Evolutionary conservation across 306 rosid species (phyloP).

Genomic region (Cucurbita moschata): DNA sequence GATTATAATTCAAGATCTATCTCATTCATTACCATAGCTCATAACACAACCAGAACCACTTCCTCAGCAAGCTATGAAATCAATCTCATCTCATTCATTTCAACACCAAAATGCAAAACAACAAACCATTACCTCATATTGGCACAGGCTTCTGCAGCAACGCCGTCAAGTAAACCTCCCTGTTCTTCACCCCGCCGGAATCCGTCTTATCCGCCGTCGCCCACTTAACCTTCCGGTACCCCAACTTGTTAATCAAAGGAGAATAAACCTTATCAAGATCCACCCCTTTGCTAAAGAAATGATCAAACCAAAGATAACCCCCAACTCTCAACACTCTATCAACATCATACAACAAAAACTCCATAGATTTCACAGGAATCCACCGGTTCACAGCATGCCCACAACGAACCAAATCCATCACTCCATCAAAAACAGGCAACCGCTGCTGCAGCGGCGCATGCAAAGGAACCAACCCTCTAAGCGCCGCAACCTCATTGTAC

Average conservation of each 20-base stretch:
- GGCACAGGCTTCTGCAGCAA: conserved; percentile 74
- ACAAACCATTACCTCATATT: conserved; percentile 28
- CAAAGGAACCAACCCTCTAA: conserved; percentile 74
- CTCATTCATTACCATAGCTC: not conserved
- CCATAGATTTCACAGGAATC: conserved; percentile 68
- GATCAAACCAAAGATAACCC: conserved; percentile 88
- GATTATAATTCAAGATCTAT: not conserved
- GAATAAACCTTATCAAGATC: conserved; percentile 67
- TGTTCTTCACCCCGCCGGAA: conserved; percentile 48
- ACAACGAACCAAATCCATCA: conserved; percentile 76
- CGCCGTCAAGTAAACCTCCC: conserved; percentile 74
- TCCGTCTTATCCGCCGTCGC: conserved; percentile 54
- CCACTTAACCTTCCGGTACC: conserved; percentile 89
- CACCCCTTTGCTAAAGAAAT: conserved; percentile 57
- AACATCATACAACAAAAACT: conserved; percentile 62
- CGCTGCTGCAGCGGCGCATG: conserved; percentile 93
- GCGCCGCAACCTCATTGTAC: conserved; percentile 60
- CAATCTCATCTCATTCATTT: not conserved
- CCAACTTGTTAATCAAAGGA: conserved; percentile 73
- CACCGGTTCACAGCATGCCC: conserved; percentile 90
- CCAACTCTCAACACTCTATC: conserved; percentile 83
- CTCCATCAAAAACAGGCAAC: conserved; percentile 71
- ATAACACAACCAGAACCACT: not conserved
- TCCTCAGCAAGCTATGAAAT: not conserved
- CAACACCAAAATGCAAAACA: not conserved